A percentile compares a stretch with the other conserved stretches of the same genome.
Evolutionary conservation across 2,329 filamentous ascomycete genomes (phyloP).

Genomic region (Alternaria tenuissima): DNA sequence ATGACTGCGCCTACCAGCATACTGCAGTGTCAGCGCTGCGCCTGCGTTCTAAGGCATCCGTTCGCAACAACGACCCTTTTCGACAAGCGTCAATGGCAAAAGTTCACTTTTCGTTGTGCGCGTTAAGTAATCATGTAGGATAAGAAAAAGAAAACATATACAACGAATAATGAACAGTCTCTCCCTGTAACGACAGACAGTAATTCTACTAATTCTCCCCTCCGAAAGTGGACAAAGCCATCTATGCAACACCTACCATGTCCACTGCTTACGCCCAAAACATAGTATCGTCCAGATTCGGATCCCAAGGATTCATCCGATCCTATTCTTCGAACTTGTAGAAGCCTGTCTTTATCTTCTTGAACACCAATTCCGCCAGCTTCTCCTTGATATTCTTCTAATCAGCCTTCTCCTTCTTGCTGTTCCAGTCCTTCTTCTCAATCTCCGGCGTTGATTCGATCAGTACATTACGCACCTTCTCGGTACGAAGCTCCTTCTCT

Average conservation of each 20-base stretch:
- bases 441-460: too few species aligned
- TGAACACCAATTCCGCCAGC: too few species aligned
- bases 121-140: neutral
- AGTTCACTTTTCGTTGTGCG: neutral
- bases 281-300: constrained; percentile 5
- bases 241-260: neutral
- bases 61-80: neutral
- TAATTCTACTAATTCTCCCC: neutral
- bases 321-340: neutral
- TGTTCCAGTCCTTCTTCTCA: too few species aligned
- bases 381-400: too few species aligned
- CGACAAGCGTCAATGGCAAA: neutral
- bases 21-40: neutral
- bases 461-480: too few species aligned
- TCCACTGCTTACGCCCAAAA: constrained; percentile 19
- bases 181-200: neutral
- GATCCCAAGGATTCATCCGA: constrained; percentile 10
- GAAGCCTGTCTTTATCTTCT: too few species aligned
- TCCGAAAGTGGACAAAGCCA: neutral
- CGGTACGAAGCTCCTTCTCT: too few species aligned
- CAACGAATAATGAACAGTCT: neutral
- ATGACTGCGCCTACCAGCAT: neutral
- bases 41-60: neutral
- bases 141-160: neutral
- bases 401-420: too few species aligned